These are phyloP conservation scores for Chrysanthemum makinoi DNA, from an alignment of 129 eudicot species.

Conservation along the genomic window DNA sequence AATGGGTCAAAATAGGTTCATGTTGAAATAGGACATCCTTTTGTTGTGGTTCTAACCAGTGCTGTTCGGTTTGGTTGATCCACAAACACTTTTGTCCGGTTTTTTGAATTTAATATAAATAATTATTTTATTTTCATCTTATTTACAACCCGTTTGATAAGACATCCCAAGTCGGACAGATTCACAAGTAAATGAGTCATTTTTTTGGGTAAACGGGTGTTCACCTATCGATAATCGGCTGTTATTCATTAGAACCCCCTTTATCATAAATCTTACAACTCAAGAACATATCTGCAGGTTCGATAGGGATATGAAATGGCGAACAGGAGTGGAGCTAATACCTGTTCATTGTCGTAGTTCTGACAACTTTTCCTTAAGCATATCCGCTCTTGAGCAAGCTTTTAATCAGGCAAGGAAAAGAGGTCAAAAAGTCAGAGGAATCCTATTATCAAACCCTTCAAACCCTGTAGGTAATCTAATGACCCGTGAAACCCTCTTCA, in stretches of 20 bases:
- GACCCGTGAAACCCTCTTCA: constrained; percentile 53
- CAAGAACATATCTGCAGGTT: constrained; percentile 49
- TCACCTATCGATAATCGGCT: too few relatives aligned
- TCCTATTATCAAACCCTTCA: constrained; percentile 80
- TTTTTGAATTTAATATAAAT: too few relatives aligned
- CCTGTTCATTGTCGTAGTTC: constrained; percentile 90
- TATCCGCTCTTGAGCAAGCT: constrained; percentile 82
- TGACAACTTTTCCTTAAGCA: constrained; percentile 63
- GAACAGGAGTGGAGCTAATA: constrained; percentile 89
- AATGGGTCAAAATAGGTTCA: too few relatives aligned
- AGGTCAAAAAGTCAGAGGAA: constrained; percentile 81
- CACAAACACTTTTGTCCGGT: too few relatives aligned
- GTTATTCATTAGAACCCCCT: not conserved
- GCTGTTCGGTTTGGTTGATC: too few relatives aligned
- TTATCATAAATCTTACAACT: not conserved
- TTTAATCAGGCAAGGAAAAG: constrained; percentile 81
- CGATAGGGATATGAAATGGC: constrained; percentile 80
- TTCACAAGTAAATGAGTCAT: too few relatives aligned
- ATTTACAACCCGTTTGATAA: too few relatives aligned
- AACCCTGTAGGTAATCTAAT: constrained; percentile 85
- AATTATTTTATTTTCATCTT: too few relatives aligned
- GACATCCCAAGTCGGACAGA: too few relatives aligned
- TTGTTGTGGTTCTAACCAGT: too few relatives aligned
- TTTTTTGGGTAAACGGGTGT: too few relatives aligned
- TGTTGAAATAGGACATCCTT: too few relatives aligned